Percentiles rank a stretch among this genome's conserved stretches.
Conservation (phyloP, 2,329 filamentous ascomycete species). For the Cladosporium halotolerans region DNA sequence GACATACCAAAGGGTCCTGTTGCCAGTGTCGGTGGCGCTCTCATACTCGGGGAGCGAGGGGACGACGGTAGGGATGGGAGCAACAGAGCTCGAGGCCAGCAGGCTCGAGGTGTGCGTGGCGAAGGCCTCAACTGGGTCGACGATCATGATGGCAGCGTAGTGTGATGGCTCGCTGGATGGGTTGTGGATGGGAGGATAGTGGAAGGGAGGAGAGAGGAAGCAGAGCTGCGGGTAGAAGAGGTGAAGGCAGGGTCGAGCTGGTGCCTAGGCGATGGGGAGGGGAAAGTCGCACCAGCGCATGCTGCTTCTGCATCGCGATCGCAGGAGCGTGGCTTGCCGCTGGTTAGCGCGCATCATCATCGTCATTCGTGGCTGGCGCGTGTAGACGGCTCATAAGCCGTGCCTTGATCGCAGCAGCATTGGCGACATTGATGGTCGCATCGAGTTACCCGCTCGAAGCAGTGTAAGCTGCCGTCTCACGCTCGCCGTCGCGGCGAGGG, state of each 20-base stretch:
- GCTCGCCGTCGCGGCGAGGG: no score
- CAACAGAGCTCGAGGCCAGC: slow-evolving; percentile 12
- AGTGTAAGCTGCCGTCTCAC: no score
- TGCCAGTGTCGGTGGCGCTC: slow-evolving; percentile 36
- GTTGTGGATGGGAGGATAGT: background rate
- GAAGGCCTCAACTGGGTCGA: slow-evolving; percentile 40
- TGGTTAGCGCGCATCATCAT: no score
- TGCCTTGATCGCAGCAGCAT: no score
- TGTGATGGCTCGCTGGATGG: slow-evolving; percentile 7
- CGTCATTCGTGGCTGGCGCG: no score
- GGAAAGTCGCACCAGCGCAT: slow-evolving; percentile 5
- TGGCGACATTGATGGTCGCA: no score
- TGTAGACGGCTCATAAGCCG: no score
- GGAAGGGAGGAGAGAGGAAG: slow-evolving; percentile 4
- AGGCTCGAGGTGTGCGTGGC: slow-evolving; percentile 25
- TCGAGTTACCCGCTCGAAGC: no score
- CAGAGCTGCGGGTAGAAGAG: slow-evolving; percentile 3
- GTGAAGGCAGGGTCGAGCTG: background rate
- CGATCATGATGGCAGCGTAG: slow-evolving; percentile 35
- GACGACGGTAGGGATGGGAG: slow-evolving; percentile 37
- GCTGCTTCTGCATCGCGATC: background rate
- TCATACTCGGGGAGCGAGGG: slow-evolving; percentile 38
- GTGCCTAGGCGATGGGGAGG: slow-evolving; percentile 3
- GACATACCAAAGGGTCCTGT: slow-evolving; percentile 41
- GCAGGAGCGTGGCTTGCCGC: no score